Evolutionary conservation across 2,329 filamentous ascomycete genomes (phyloP).

Genomic region (Fusarium mangiferae): DNA sequence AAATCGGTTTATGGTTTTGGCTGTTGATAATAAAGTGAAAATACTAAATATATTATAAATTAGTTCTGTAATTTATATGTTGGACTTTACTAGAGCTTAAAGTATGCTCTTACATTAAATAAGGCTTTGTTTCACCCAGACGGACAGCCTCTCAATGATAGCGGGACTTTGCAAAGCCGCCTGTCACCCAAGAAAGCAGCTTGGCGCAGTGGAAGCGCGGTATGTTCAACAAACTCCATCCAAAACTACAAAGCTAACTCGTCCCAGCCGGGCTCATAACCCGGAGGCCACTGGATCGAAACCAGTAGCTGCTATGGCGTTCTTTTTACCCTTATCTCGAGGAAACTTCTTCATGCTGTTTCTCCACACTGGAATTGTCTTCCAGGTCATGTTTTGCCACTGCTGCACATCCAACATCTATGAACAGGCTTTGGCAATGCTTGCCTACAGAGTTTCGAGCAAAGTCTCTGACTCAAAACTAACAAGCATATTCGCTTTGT

Average conservation of each 20-base stretch:
- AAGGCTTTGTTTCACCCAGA: background rate
- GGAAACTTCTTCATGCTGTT: background rate
- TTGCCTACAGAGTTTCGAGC: background rate
- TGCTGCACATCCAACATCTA: background rate
- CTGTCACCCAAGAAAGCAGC: constrained; percentile 16
- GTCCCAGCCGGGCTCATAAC: constrained; percentile 32
- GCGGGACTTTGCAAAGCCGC: background rate
- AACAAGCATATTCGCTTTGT: background rate
- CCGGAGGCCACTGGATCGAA: constrained; percentile 29
- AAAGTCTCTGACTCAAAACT: too few relatives aligned
- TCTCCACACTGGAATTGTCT: background rate
- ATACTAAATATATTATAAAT: background rate
- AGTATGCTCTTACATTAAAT: background rate
- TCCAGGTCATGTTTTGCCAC: background rate
- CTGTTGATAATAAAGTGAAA: background rate
- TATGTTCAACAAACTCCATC: background rate
- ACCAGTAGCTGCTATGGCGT: constrained; percentile 22
- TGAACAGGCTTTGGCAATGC: background rate
- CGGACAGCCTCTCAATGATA: background rate
- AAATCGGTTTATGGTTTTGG: too few relatives aligned
- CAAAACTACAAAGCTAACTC: background rate
- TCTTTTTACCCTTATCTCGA: background rate
- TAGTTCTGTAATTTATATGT: fast-evolving
- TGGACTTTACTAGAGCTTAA: too few relatives aligned
- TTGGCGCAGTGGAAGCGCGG: constrained; percentile 32